Evolutionary conservation across 345 rosid genomes (phyloP), one percentile per base, ranked within the genome.

Genomic region (Microcos paniculata): DNA sequence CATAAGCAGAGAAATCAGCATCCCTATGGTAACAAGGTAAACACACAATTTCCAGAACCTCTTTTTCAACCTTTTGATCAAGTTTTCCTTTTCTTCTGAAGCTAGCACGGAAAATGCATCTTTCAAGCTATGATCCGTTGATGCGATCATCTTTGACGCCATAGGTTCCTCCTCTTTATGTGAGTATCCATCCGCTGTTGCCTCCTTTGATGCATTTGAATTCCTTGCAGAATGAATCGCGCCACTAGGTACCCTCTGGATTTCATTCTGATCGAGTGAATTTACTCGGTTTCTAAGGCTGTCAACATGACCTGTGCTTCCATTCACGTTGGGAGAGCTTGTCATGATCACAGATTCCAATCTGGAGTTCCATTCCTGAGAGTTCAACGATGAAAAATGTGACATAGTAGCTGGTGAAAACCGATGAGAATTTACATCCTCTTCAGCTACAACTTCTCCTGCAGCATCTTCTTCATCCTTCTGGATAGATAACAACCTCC

Each of bases 371-470:
- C 59, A 58, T 52, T 87, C 94, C 49, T 84, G 87, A 8, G 92
- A 84, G 48, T 82, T 75, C 3, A 63, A 70, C 18, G 89, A 81
- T 19, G 89, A 40, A 1, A 63, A 10, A 81, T 89, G 96, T 0
- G 89, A 88, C 82, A 91, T 76, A 18, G 92, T 87, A 56, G 97
- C 93, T 0, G 97, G 94, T 1, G 92, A 88, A 77, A 92, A 91
- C 49, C 87, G 83, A 84, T 91, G 95, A 57, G 89, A 85, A 40
- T 9, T 58, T n/a, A 88, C 88, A 75, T 91, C 91, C 61, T 85
- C 90, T 35, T 85, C 89, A 40, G 80, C 87, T 26, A 77, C 86
- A 62, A 76, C 76, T 80, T 88, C 88, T 23, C 68, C 23, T 21
- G 72, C 75, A 0, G 53, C 83, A 80, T 79, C 87, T 71, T 84